Evolutionary conservation across 2,329 filamentous ascomycete genomes (phyloP).

Genomic region (Thielaviopsis ethacetica): DNA sequence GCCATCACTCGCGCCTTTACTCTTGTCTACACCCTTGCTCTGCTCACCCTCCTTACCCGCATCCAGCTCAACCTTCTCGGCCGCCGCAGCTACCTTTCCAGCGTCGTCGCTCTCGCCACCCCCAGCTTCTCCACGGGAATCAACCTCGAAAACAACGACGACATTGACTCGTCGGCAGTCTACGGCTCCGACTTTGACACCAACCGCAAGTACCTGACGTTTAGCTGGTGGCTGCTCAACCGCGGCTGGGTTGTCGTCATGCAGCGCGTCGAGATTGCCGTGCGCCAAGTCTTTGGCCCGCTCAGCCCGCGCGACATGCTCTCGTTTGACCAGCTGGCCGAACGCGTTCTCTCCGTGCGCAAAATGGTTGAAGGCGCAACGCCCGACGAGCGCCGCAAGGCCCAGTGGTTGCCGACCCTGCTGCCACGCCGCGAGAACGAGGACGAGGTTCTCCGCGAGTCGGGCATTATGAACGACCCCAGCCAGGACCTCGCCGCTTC

Average conservation of each 20-base stretch:
- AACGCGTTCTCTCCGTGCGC: conserved; percentile 68
- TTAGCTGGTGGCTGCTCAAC: conserved; percentile 96
- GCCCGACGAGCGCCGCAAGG: conserved; percentile 23
- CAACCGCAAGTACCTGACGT: conserved; percentile 85
- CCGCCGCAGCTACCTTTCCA: conserved; percentile 86
- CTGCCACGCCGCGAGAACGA: conserved; percentile 69
- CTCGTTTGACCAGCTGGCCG: conserved; percentile 61
- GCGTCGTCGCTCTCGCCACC: conserved; percentile 78
- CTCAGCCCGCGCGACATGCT: conserved; percentile 81
- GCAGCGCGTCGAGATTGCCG: conserved; percentile 66
- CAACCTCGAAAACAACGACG: conserved; percentile 82
- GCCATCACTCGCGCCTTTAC: conserved; percentile 85
- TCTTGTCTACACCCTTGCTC: conserved; percentile 74
- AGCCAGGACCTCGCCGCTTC: background rate
- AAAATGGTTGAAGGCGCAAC: conserved; percentile 61
- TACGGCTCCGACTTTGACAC: conserved; percentile 93
- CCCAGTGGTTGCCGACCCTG: conserved; percentile 68
- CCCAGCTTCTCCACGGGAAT: conserved; percentile 61
- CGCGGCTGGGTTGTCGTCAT: conserved; percentile 73
- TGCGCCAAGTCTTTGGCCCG: conserved; percentile 76
- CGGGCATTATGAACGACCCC: conserved; percentile 46
- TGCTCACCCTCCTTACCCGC: conserved; percentile 81
- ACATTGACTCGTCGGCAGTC: conserved; percentile 64
- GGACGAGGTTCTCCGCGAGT: conserved; percentile 68
- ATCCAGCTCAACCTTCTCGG: conserved; percentile 96